Conservation (phyloP, 1,284 basidiomycete genomes). For the Naganishia albida region DNA sequence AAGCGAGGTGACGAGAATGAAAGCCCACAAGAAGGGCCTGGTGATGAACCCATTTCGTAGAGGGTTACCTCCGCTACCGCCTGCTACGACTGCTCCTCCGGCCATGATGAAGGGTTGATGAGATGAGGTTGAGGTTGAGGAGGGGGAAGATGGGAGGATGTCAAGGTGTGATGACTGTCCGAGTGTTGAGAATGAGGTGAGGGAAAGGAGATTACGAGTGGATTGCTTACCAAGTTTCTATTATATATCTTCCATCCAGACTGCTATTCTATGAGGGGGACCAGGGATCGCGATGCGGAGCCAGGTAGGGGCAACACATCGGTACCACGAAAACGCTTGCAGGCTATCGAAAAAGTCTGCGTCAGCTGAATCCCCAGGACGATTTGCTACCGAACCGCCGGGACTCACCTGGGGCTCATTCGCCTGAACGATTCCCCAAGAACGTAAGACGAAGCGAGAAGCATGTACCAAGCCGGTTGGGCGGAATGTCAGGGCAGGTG, state of each 20-base stretch:
- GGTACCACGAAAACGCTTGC: neutral
- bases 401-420: constrained; percentile 18
- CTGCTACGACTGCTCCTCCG: constrained; percentile 47
- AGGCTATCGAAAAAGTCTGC: neutral
- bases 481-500: neutral
- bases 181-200: constrained; percentile 3
- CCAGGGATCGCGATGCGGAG: constrained; percentile 16
- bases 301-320: constrained; percentile 16
- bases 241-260: constrained; percentile 2
- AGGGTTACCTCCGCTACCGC: constrained; percentile 43
- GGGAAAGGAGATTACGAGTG: neutral
- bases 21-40: constrained; percentile 56
- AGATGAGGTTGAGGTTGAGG: constrained; percentile 8
- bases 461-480: neutral
- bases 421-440: constrained; percentile 1
- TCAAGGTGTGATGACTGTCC: neutral
- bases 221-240: neutral
- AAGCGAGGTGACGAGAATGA: constrained; percentile 70
- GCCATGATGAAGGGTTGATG: constrained; percentile 41
- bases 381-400: constrained; percentile 12
- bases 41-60: constrained; percentile 45
- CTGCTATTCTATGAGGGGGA: constrained; percentile 3
- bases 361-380: constrained; percentile 7
- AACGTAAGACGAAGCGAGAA: neutral
- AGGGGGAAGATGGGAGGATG: constrained; percentile 8